Conservation (phyloP, 345 rosid genomes). For the Eucalyptus tenuipes region DNA sequence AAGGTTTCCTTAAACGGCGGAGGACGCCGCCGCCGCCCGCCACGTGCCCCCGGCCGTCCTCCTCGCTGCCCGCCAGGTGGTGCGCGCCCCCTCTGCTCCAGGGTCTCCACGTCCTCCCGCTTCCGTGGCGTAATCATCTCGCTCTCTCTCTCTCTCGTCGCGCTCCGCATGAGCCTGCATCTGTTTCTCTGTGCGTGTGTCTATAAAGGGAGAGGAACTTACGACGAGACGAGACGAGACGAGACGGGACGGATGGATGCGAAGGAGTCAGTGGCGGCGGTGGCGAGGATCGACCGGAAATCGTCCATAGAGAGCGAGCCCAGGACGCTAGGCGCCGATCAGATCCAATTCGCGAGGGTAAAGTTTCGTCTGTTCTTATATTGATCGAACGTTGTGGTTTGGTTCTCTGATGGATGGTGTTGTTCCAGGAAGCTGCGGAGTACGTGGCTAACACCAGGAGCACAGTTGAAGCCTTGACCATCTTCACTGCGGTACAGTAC, state of each 20-base stretch:
- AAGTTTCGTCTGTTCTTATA: neutral
- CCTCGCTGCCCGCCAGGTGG: neutral
- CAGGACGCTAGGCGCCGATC: neutral
- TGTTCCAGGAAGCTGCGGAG: neutral
- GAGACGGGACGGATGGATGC: neutral
- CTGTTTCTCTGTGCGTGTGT: neutral
- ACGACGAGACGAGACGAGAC: neutral
- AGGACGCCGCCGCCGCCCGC: neutral
- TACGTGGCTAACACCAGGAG: neutral
- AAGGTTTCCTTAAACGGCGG: neutral
- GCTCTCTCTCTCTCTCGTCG: neutral
- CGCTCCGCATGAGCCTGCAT: neutral
- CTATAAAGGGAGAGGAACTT: neutral
- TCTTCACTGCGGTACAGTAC: neutral
- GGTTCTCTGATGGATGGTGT: neutral
- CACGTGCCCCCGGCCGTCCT: neutral
- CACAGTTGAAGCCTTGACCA: neutral
- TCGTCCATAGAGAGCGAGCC: conserved; percentile 4
- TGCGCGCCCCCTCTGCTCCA: neutral
- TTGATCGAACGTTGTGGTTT: neutral
- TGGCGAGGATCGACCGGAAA: neutral
- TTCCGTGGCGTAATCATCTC: neutral
- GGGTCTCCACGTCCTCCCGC: neutral
- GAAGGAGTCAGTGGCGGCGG: neutral
- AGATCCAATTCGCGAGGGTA: conserved; percentile 3